Base-by-base conservation (phyloP, 164 flowering plant species). In the Kingdonia uniflora region DNA sequence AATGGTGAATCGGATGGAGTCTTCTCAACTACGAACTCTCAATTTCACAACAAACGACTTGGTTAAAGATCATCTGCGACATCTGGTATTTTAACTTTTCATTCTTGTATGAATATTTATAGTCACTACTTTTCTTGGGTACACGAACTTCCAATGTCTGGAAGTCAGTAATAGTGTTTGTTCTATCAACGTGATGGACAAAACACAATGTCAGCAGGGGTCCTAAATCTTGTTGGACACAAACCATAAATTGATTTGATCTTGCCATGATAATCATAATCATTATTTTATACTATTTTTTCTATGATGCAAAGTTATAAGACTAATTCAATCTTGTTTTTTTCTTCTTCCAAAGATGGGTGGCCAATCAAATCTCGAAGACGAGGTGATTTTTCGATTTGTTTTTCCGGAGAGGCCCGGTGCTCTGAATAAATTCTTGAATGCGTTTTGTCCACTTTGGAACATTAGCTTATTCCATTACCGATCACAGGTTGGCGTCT, bases 391-490 rank as follows among this genome's bases (percentile, higher is more conserved):
- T 26, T 94, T 88, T 55, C 78, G 84, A 19, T 94, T 89, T 66
- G 60, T 74, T 54, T 85, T 89, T 64, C 99, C 97, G 0, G 97
- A 89, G 70, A 77, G 85, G 60, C 95, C 99, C 1, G 97, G 99
- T 60, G 80, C 97, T 58, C 71, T 89, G 61, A 73, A 81, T 90
- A 83, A 87, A 59, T 94, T 94, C 56, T 75, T 94, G 74, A 81
- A 89, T 52, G 59, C 80, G 23, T 80, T 94, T 51, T 87, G 97
- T 64, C 99, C 97, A 17, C 78, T 81, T 38, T 94, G 99, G 99
- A 89, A 83, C 68, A 89, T 94, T 63, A 89, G 78, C 62, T 77
- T 94, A 75, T 89, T 94, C 75, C 99, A 89, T 66, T 94, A 94
- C 67, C 88, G 95, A 54, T 78, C 73, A 37, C 79, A 87, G 95